Evolutionary conservation across 140 eudicot genomes (phyloP).

Genomic region (Ambrosia hybrid): DNA sequence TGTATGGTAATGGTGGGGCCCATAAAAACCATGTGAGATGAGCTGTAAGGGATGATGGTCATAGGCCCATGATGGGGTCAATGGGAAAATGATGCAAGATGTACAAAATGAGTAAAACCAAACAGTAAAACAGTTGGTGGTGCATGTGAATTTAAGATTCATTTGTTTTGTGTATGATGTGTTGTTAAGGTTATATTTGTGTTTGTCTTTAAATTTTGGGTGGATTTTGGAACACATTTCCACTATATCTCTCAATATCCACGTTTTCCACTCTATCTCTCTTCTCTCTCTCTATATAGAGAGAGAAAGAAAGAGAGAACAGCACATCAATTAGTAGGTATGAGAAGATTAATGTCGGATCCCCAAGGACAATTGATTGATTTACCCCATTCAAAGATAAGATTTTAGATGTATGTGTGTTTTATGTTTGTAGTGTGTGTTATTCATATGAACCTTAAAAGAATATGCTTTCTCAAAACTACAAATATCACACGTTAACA

Average conservation of each 20-base stretch:
- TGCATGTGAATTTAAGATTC: slow-evolving; percentile 41
- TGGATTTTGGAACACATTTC: not conserved
- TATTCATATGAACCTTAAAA: not conserved
- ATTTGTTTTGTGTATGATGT: slow-evolving; percentile 31
- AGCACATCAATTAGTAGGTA: too few relatives aligned
- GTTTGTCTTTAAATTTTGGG: not conserved
- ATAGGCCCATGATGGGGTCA: slow-evolving; percentile 52
- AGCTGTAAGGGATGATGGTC: slow-evolving; percentile 33
- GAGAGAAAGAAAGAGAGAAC: too few relatives aligned
- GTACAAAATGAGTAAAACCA: slow-evolving; percentile 49
- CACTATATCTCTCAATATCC: too few relatives aligned
- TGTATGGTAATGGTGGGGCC: not conserved
- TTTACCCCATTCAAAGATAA: too few relatives aligned
- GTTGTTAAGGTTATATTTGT: slow-evolving; percentile 17
- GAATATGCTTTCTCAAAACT: not conserved
- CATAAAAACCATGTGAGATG: slow-evolving; percentile 11
- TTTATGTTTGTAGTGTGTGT: too few relatives aligned
- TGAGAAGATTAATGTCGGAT: too few relatives aligned
- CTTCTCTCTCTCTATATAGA: too few relatives aligned
- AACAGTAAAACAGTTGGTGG: slow-evolving; percentile 43
- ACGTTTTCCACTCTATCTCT: too few relatives aligned
- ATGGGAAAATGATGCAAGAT: slow-evolving; percentile 44
- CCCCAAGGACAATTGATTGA: too few relatives aligned
- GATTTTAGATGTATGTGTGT: too few relatives aligned
- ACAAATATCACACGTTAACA: not conserved